Base-by-base conservation (phyloP, 371 early-diverging fungal genomes). In the Synchytrium microbalum region DNA sequence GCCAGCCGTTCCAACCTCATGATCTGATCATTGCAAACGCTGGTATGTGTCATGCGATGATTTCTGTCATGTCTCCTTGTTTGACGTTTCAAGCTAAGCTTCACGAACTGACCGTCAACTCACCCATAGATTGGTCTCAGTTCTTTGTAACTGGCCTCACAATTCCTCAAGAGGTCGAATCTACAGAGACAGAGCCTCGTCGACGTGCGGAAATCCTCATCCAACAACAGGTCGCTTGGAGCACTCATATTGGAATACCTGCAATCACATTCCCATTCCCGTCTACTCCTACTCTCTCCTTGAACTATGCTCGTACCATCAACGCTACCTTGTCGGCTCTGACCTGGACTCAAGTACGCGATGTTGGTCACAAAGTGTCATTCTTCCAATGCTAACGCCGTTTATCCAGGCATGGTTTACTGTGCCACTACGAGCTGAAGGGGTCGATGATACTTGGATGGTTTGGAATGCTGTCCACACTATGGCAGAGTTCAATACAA, bases 221-320 rank as follows among this genome's bases (percentile, higher is more conserved):
- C 54, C 79, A 77, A 32, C 90, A 87, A 69, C 86, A 90, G 69
- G 65, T 86, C 24, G 79, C 83, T 2, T 92, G 89, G 88, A 85
- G 83, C 0, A 71, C 85, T 14, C 89, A 92, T 69, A 67, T 90
- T 28, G 85, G 87, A 3, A 66, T 90, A 2, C 68, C 82, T 13
- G 79, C 84, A 5, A 72, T 88, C 33, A 66, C 86, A 32, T 71
- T 86, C 25, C 83, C 76, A 2, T 70, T 79, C 51, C 72, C 53
- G 19, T 61, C 67, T 2, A 68, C 65, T 19, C 64, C 67, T 59
- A 85, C 87, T 3, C 79, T 82, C 29, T 76, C 73, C 16, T 56
- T 90, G 27, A 75, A 81, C 61, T 69, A 72, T 25, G 64, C 77
- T 25, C 66, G 84, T 5, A 54, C 32, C 10, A 61, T 64, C 58